A percentile compares a stretch with the other conserved stretches of the same genome.
These are phyloP conservation scores for Echinosophora koreensis DNA, from an alignment of 306 rosid species.

Conservation along the genomic window DNA sequence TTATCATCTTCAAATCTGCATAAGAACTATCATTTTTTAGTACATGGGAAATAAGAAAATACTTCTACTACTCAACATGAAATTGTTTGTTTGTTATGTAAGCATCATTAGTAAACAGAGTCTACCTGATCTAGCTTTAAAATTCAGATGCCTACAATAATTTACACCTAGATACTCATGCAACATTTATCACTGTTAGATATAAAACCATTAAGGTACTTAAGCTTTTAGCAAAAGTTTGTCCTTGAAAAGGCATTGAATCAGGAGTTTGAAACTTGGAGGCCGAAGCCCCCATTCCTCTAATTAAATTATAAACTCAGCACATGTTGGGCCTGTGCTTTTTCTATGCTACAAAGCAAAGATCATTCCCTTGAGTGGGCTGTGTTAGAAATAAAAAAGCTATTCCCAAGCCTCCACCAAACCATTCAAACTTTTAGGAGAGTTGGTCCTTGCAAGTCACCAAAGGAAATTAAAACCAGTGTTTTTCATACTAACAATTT, in stretches of 20 bases:
- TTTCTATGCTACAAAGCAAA: conserved; percentile 19
- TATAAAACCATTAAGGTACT: conserved; percentile 7
- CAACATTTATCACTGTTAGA: conserved; percentile 9
- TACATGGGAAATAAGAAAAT: conserved; percentile 20
- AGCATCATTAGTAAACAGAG: conserved; percentile 25
- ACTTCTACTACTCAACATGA: conserved; percentile 17
- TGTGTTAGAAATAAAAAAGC: conserved; percentile 5
- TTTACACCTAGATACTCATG: conserved; percentile 1
- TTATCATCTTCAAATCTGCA: conserved; percentile 91
- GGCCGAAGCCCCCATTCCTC: conserved; percentile 9
- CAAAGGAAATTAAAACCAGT: background rate
- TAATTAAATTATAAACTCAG: conserved; percentile 22
- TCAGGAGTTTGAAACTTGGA: conserved; percentile 9
- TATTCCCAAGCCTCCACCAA: background rate
- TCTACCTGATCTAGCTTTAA: conserved; percentile 9
- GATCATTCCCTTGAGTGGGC: background rate
- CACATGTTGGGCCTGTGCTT: conserved; percentile 5
- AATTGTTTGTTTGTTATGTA: conserved; percentile 16
- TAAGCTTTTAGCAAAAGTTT: conserved; percentile 28
- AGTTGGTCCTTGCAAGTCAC: background rate
- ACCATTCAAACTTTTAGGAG: conserved; percentile 10
- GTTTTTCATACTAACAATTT: background rate
- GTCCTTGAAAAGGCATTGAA: conserved; percentile 16
- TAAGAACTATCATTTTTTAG: conserved; percentile 12
- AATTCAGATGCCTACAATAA: conserved; percentile 24